phyloP scores from a whole-genome alignment of 805 yeast species.

The Teunomyces stri region DNA sequence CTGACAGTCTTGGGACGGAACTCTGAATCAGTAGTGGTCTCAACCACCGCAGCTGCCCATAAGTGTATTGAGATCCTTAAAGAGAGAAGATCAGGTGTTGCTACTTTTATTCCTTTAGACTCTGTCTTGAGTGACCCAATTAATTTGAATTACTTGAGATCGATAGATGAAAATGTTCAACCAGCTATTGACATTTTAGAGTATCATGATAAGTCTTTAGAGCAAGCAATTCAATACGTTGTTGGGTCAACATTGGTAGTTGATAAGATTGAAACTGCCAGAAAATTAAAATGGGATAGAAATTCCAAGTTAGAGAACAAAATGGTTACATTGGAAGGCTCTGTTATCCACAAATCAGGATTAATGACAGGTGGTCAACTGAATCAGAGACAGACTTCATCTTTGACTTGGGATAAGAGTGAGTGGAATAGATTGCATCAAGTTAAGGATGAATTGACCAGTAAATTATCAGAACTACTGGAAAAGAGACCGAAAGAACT shows the following conservation, averaged over 20 bases:
- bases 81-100: constrained; percentile 80
- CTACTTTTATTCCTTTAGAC: constrained; percentile 86
- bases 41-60: constrained; percentile 62
- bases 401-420: constrained; percentile 67
- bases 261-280: constrained; percentile 67
- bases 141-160: constrained; percentile 53
- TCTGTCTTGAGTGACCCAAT: constrained; percentile 56
- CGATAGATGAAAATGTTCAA: constrained; percentile 50
- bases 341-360: constrained; percentile 80
- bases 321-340: constrained; percentile 79
- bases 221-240: constrained; percentile 75
- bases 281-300: constrained; percentile 65
- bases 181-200: constrained; percentile 76
- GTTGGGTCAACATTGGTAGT: constrained; percentile 80
- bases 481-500: constrained; percentile 52
- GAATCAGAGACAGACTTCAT: constrained; percentile 37
- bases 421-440: constrained; percentile 55
- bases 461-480: constrained; percentile 49
- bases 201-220: constrained; percentile 59
- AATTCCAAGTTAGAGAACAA: constrained; percentile 44
- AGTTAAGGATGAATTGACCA: constrained; percentile 49
- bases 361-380: constrained; percentile 88
- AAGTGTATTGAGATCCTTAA: constrained; percentile 77
- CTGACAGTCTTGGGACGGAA: constrained; percentile 75
- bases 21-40: constrained; percentile 83